Evolutionary conservation across 1,284 basidiomycete genomes (phyloP).

Genomic region (Schizophyllum commune): DNA sequence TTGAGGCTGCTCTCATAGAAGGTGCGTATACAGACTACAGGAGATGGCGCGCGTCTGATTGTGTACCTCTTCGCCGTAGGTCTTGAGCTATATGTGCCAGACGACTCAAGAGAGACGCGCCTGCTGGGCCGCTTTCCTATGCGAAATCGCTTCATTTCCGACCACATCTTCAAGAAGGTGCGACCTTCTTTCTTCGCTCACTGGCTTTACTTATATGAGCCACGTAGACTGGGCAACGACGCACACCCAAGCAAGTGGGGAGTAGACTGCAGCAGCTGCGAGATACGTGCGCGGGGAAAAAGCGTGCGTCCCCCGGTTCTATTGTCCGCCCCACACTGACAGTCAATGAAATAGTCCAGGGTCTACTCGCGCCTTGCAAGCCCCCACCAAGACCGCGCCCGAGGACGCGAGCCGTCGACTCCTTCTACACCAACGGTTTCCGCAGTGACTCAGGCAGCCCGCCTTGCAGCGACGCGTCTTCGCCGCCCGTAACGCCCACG

Average conservation of each 20-base stretch:
- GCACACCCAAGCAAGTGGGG: conserved; percentile 67
- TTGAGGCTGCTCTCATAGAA: conserved; percentile 69
- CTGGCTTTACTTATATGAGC: not conserved
- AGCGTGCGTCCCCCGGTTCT: conserved; percentile 35
- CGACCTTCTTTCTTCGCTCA: conserved; percentile 15
- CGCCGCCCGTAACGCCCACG: conserved; percentile 30
- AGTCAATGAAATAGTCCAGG: conserved; percentile 4
- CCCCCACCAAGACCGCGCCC: not conserved
- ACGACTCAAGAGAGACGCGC: conserved; percentile 60
- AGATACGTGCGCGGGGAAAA: conserved; percentile 58
- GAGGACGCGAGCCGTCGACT: not conserved
- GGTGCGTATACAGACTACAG: conserved; percentile 29
- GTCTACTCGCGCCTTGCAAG: not conserved
- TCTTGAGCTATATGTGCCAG: conserved; percentile 59
- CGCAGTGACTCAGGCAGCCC: conserved; percentile 35
- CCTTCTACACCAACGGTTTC: not conserved
- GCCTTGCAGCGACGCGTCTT: conserved; percentile 24
- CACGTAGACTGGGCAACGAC: conserved; percentile 34
- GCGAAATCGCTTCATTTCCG: conserved; percentile 67
- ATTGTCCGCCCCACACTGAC: conserved; percentile 10
- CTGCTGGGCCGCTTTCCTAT: conserved; percentile 65
- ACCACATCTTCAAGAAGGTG: conserved; percentile 48
- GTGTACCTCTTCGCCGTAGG: conserved; percentile 25
- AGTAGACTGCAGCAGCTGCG: conserved; percentile 65
- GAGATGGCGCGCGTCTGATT: conserved; percentile 1